Base-by-base conservation (phyloP, 2,329 filamentous ascomycete species). In the Fusarium sp. region DNA sequence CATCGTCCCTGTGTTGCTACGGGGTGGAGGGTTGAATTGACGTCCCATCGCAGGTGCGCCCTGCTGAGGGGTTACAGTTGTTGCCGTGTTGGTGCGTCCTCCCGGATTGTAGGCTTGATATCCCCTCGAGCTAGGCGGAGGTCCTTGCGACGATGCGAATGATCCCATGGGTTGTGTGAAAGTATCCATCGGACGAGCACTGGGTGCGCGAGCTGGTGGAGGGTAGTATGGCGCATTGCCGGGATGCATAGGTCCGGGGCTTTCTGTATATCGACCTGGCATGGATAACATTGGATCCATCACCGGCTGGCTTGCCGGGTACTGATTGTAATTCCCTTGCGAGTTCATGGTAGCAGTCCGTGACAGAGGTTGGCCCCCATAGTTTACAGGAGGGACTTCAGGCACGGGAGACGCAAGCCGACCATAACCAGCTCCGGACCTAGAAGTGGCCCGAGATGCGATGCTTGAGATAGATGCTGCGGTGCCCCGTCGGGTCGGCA, bases 401-500 rank as follows among this genome's bases (percentile, higher is more conserved):
- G 81, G 79, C 8, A 75, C 79, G 4, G 81, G 81, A 2, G 82
- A 82, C 7, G 77, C 76, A 9, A 81, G 70, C 42, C 80, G 77
- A 24, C 76, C 76, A 74, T 85, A 86, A 22, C 90, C 89, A 63
- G 87, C 84, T 34, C 61, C 61, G 20, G 82, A 80, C 40, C 92
- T 80, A 8, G 93, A 83, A 2, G 91, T 88, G 10, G 88, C 86
- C 65, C 90, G 88, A 5, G 91, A 89, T 15, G 85, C 87, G 84
- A 89, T 91, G 75, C 86, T 92, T n/a, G 83, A 83, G 30, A 80
- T 81, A 1, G 91, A 91, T 20, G 82, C 81, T 66, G 86, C 83
- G 1, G 91, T 92, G 55, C 81, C 78, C 80, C 79, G 79, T 77
- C 86, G 79, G 68, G 83, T 76, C 73, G 81, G 83, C 65, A 81